A percentile compares a stretch with the other conserved stretches of the same genome.
These are phyloP conservation scores for Plectosphaerella plurivora DNA, from an alignment of 2,329 filamentous ascomycete species.

Conservation along the genomic window DNA sequence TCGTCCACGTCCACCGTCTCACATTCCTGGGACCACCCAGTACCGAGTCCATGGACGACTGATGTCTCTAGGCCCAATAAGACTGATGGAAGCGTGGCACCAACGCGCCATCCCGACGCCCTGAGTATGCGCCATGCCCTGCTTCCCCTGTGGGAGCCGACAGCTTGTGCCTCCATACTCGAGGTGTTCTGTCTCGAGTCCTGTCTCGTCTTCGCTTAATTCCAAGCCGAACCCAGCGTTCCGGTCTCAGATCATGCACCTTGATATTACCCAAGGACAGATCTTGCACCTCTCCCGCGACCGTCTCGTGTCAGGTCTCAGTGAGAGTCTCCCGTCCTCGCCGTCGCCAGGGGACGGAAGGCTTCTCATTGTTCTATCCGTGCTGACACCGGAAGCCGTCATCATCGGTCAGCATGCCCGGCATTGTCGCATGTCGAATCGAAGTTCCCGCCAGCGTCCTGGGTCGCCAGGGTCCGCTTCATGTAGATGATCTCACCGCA, in stretches of 20 bases:
- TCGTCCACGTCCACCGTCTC: no score
- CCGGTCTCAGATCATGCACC: not conserved
- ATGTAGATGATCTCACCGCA: slow-evolving; percentile 4
- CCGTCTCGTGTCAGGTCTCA: not conserved
- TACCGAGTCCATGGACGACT: not conserved
- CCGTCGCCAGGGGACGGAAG: no score
- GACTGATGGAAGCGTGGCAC: not conserved
- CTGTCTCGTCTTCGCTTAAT: no score
- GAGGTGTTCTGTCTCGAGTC: no score
- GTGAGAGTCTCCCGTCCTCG: not conserved
- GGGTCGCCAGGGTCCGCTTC: slow-evolving; percentile 1
- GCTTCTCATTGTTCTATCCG: no score
- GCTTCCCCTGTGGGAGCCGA: no score
- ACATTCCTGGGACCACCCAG: not conserved
- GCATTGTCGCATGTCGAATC: no score
- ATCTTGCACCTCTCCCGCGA: not conserved
- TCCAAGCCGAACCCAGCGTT: not conserved
- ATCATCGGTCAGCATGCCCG: not conserved
- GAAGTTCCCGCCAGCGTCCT: not conserved
- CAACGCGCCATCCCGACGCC: not conserved
- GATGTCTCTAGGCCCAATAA: not conserved
- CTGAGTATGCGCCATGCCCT: no score
- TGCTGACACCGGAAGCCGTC: not conserved
- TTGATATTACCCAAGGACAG: not conserved
- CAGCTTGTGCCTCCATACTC: no score